phyloP scores from a whole-genome alignment of 2,329 filamentous ascomycete genomes.

The Alternaria sp. region DNA sequence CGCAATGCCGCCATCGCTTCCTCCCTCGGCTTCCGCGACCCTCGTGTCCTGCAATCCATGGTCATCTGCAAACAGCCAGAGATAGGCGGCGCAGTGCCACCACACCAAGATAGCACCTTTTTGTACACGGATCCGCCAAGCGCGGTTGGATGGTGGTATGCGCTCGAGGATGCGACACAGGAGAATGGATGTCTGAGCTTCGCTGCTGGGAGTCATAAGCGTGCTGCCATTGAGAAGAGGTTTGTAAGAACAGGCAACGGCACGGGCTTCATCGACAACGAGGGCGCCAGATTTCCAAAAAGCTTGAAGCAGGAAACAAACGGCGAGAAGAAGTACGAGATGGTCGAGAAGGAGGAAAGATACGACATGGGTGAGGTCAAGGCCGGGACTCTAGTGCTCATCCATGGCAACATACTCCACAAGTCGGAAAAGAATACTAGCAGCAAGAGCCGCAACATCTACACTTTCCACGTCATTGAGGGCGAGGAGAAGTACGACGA shows the following conservation, averaged over 20 bases:
- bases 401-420: slow-evolving; percentile 94
- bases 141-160: slow-evolving; percentile 97
- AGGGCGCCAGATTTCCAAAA: slow-evolving; percentile 67
- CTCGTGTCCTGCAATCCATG: slow-evolving; percentile 89
- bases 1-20: slow-evolving; percentile 69
- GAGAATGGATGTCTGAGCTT: slow-evolving; percentile 92
- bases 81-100: slow-evolving; percentile 88
- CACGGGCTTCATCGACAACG: slow-evolving; percentile 65
- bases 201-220: slow-evolving; percentile 78
- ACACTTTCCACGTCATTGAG: slow-evolving; percentile 97
- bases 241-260: slow-evolving; percentile 70
- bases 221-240: slow-evolving; percentile 71
- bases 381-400: slow-evolving; percentile 87
- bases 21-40: slow-evolving; percentile 75
- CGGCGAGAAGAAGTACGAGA: slow-evolving; percentile 40
- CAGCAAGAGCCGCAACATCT: slow-evolving; percentile 86
- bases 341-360: slow-evolving; percentile 53
- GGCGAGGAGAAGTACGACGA: slow-evolving; percentile 79
- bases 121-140: slow-evolving; percentile 87
- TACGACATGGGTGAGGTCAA: slow-evolving; percentile 88
- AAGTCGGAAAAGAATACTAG: slow-evolving; percentile 95
- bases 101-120: slow-evolving; percentile 93
- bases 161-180: slow-evolving; percentile 85
- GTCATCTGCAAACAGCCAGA: slow-evolving; percentile 98
- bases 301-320: slow-evolving; percentile 47